Evolutionary conservation across 306 rosid genomes (phyloP), one percentile per base, ranked within the genome.

Genomic region (Pachyrhizus erosus): DNA sequence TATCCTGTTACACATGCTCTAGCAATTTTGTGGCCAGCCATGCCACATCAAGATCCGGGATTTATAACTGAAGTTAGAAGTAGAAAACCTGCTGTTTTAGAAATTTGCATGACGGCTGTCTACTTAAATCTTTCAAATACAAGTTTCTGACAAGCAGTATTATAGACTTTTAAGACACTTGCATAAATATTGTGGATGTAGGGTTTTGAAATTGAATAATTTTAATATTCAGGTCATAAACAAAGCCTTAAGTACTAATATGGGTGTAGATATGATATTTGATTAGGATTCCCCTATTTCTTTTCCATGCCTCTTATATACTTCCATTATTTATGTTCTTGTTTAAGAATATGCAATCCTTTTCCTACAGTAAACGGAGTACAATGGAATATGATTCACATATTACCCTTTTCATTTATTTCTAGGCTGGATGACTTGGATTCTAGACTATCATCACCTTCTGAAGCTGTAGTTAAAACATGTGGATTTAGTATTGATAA

Each of bases 401-500:
- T 57, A 57, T 21, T 23, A 73, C 31, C 46, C 31, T 68, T 37
- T 37, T 73, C 61, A 17, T 29, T 77, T 79, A 66, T 80, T 84
- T 84, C 11, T 84, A 93, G 98, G 92, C 85, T 93, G 88, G 93
- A 91, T 85, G 98, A 93, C 85, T 83, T 90, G 89, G 98, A 91
- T 79, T 90, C 94, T 65, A 80, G 94, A 76, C 69, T 86, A 39
- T 85, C 97, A 40, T 87, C 93, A 7, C 81, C 96, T 72, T 88
- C 94, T 80, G 92, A 86, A 77, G 40, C 77, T 83, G 87, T 90
- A 75, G 86, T 68, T 82, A 88, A 84, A 83, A 86, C 73, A 33
- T 84, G 91, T 77, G 97, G 97, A 57, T 91, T 93, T 80, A 83
- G 74, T 75, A 83, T 89, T 69, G 98, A 90, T 60, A 90, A 90